These are phyloP conservation scores for Yarrowia sp. DNA, from an alignment of 805 yeast species.

Conservation along the genomic window DNA sequence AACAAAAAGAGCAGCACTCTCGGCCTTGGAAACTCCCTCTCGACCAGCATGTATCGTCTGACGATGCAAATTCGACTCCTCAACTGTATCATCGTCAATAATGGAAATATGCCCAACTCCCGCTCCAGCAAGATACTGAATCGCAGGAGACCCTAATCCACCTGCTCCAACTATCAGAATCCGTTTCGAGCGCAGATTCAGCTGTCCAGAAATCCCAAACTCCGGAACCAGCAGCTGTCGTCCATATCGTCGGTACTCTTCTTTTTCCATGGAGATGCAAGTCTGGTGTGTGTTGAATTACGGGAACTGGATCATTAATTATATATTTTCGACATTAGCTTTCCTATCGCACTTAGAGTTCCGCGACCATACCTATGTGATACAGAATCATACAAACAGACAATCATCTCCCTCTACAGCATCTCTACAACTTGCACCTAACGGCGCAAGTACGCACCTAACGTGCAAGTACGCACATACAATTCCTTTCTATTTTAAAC, in stretches of 20 bases:
- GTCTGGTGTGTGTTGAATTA: too few species aligned
- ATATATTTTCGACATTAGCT: too few species aligned
- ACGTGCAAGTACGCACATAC: too few species aligned
- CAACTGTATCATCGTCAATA: slow-evolving; percentile 83
- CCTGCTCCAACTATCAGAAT: slow-evolving; percentile 92
- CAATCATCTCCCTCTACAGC: too few species aligned
- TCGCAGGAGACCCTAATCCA: slow-evolving; percentile 91
- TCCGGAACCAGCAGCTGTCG: slow-evolving; percentile 93
- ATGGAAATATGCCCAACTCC: slow-evolving; percentile 85
- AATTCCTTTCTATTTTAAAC: slow-evolving; percentile 42
- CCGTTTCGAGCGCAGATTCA: slow-evolving; percentile 51
- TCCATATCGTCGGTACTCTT: slow-evolving; percentile 80
- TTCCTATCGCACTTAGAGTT: too few species aligned
- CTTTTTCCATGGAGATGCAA: background rate
- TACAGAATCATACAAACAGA: too few species aligned
- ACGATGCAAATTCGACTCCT: slow-evolving; percentile 79
- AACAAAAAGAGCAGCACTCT: slow-evolving; percentile 64
- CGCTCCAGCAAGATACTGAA: slow-evolving; percentile 78
- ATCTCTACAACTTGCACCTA: too few species aligned
- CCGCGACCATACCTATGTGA: too few species aligned
- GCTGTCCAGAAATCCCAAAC: slow-evolving; percentile 58
- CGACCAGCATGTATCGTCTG: slow-evolving; percentile 76
- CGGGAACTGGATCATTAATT: too few species aligned
- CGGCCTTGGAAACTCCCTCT: slow-evolving; percentile 71
- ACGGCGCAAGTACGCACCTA: too few species aligned